Conservation (phyloP, 306 rosid genomes). For the Corylus americana region DNA sequence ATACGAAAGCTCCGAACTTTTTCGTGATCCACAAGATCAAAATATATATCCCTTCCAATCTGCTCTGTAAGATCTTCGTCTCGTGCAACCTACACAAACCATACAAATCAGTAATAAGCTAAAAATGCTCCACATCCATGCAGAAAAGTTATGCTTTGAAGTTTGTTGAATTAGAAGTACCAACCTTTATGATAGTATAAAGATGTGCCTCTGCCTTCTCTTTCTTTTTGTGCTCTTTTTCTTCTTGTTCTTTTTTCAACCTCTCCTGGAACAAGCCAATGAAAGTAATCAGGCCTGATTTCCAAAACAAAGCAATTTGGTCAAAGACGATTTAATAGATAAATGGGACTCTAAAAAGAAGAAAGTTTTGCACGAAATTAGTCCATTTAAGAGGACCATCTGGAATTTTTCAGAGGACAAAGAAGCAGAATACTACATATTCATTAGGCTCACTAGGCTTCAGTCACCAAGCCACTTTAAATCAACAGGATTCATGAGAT, state of each 20-base stretch:
- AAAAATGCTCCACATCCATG: not conserved
- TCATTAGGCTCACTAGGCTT: not conserved
- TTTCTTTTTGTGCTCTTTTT: conserved; percentile 82
- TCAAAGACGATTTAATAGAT: not conserved
- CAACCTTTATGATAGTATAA: conserved; percentile 84
- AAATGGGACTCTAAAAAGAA: not conserved
- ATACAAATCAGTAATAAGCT: conserved; percentile 18
- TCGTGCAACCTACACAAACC: conserved; percentile 64
- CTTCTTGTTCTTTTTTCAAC: conserved; percentile 91
- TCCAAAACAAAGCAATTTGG: not conserved
- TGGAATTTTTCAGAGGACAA: conserved; percentile 2
- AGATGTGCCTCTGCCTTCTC: conserved; percentile 90
- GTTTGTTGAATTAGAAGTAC: conserved; percentile 12
- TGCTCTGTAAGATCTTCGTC: conserved; percentile 73
- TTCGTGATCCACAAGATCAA: conserved; percentile 95
- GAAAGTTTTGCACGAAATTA: not conserved
- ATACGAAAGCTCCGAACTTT: conserved; percentile 87
- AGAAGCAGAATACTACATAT: conserved; percentile 1
- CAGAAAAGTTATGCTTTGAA: conserved; percentile 6
- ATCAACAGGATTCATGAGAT: not conserved
- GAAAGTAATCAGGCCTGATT: not conserved
- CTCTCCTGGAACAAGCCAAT: conserved; percentile 57
- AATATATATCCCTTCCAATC: conserved; percentile 84
- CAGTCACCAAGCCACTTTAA: not conserved
- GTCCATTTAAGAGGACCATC: not conserved